Evolutionary conservation across 805 yeast genomes (phyloP).

Genomic region (Myxozyma udenii): DNA sequence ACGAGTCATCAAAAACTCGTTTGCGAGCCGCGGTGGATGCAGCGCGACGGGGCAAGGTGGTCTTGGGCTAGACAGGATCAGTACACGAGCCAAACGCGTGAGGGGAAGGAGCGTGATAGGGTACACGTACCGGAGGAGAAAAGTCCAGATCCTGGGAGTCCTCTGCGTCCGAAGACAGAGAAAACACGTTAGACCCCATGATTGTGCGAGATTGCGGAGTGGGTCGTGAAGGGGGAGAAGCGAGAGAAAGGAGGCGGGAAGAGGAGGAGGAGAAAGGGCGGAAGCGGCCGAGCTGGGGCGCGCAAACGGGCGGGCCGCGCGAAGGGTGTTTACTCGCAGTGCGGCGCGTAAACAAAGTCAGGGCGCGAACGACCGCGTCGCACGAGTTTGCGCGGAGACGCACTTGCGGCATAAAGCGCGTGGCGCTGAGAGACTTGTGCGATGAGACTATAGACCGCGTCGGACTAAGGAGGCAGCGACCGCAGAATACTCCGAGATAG

Average conservation of each 20-base stretch:
- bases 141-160: slow-evolving; percentile 8
- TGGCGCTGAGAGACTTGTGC: no score
- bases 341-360: no score
- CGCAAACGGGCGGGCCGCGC: no score
- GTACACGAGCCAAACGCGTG: background rate
- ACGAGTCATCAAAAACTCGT: slow-evolving; percentile 22
- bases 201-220: background rate
- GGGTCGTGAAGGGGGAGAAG: background rate
- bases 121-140: slow-evolving; percentile 15
- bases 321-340: no score
- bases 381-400: no score
- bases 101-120: background rate
- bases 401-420: no score
- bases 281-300: no score
- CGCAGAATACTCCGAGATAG: no score
- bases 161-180: slow-evolving; percentile 24
- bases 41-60: slow-evolving; percentile 21
- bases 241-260: background rate
- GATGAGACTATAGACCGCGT: no score
- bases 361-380: no score
- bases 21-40: slow-evolving; percentile 21
- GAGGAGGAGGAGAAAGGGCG: background rate
- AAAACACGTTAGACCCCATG: slow-evolving; percentile 13
- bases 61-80: slow-evolving; percentile 8
- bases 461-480: no score